A percentile compares a stretch with the other conserved stretches of the same genome.
These are phyloP conservation scores for Aspergillus flavus DNA, from an alignment of 2,329 filamentous ascomycete genomes.

Conservation along the genomic window DNA sequence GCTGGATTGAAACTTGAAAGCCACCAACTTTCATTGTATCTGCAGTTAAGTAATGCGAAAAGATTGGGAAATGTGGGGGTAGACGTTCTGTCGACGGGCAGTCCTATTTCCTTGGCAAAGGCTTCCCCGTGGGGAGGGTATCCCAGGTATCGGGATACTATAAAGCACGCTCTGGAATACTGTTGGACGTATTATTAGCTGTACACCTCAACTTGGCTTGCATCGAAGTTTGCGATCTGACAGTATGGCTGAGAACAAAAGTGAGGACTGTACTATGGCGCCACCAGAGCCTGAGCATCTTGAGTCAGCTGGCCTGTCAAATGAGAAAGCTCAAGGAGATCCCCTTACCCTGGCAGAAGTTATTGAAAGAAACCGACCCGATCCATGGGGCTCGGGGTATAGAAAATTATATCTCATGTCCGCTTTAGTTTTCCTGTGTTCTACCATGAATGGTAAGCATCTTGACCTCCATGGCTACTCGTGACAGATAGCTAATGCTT, in stretches of 20 bases:
- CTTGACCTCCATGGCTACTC: too few species aligned
- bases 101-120: not conserved
- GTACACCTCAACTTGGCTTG: too few species aligned
- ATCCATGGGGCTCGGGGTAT: constrained; percentile 14
- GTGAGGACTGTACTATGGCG: not conserved
- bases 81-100: not conserved
- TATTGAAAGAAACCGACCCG: constrained; percentile 8
- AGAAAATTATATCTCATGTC: constrained; percentile 14
- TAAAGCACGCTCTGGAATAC: not conserved
- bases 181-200: too few species aligned
- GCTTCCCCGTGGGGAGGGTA: not conserved
- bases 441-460: constrained; percentile 16
- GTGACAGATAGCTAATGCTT: not conserved
- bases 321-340: not conserved
- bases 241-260: not conserved
- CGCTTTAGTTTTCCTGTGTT: constrained; percentile 13
- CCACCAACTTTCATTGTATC: too few species aligned
- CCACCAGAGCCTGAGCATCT: not conserved
- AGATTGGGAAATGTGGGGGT: too few species aligned
- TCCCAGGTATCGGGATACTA: not conserved
- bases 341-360: not conserved
- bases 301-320: not conserved
- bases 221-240: not conserved
- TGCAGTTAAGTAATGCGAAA: too few species aligned
- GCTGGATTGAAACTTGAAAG: too few species aligned